Evolutionary conservation across 2,329 filamentous ascomycete genomes (phyloP).

Genomic region (Periconia digitata): DNA sequence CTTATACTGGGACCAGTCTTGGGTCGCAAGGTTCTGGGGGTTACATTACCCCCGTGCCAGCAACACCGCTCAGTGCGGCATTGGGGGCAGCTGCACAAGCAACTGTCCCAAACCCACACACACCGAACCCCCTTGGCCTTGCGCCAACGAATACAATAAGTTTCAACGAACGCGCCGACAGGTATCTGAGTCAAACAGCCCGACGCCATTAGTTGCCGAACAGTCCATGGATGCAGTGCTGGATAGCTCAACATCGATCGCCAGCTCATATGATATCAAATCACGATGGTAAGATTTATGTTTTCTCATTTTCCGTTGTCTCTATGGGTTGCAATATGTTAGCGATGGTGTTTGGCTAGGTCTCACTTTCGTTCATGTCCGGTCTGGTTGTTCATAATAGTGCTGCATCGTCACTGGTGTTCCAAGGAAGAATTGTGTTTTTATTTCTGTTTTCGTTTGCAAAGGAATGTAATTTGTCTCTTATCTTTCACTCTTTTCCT

Average conservation of each 20-base stretch:
- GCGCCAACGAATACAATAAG: constrained; percentile 31
- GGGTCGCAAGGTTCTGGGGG: constrained; percentile 39
- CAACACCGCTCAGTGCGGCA: constrained; percentile 86
- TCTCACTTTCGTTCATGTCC: constrained; percentile 8
- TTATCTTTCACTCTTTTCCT: not conserved
- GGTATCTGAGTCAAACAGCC: constrained; percentile 32
- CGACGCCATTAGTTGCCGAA: constrained; percentile 25
- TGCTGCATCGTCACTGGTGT: constrained; percentile 2
- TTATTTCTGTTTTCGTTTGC: not conserved
- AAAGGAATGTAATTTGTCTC: not conserved
- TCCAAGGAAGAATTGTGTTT: not conserved
- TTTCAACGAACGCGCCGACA: constrained; percentile 40
- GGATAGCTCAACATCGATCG: not conserved
- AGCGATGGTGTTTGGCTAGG: constrained; percentile 22
- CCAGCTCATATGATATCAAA: not conserved
- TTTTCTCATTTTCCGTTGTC: not conserved
- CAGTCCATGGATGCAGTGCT: not conserved
- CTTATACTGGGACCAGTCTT: constrained; percentile 29
- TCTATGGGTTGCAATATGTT: constrained; percentile 5
- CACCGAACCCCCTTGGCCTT: constrained; percentile 26
- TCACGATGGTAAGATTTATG: not conserved
- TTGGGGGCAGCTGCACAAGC: constrained; percentile 88
- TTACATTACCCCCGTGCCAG: constrained; percentile 65
- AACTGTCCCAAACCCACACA: constrained; percentile 68
- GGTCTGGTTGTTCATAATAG: constrained; percentile 2